Conservation (phyloP, 371 early-diverging fungal genomes). For the Mortierella sp. region DNA sequence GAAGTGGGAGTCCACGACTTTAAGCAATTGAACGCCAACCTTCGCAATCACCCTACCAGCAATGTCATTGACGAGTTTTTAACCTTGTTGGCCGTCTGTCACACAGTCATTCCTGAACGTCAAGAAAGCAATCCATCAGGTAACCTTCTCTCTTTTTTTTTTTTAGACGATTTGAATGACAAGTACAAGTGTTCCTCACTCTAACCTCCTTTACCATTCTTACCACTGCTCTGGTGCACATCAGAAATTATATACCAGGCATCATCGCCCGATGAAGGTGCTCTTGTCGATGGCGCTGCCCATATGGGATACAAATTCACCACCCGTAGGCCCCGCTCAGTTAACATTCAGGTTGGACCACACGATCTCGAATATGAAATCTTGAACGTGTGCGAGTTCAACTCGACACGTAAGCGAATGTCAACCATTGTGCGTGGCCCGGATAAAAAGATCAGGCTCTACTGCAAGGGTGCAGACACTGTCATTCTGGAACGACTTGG, state of each 20-base stretch:
- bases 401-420: conserved; percentile 78
- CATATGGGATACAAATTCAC: conserved; percentile 82
- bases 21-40: conserved; percentile 68
- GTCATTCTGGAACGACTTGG: conserved; percentile 67
- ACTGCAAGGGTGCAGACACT: conserved; percentile 87
- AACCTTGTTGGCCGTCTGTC: conserved; percentile 88
- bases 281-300: conserved; percentile 88
- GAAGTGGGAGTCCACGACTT: conserved; percentile 76
- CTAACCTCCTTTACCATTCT: too few relatives aligned
- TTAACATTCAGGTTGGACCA: too few relatives aligned
- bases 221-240: too few relatives aligned
- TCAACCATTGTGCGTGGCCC: conserved; percentile 66
- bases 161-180: too few relatives aligned
- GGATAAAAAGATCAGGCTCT: conserved; percentile 67
- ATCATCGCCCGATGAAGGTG: conserved; percentile 95
- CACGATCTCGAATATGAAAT: conserved; percentile 52
- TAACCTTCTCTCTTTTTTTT: background rate
- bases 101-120: conserved; percentile 95
- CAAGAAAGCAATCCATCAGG: conserved; percentile 66
- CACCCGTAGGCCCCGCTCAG: too few relatives aligned
- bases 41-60: conserved; percentile 69
- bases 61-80: conserved; percentile 80
- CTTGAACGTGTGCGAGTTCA: conserved; percentile 74
- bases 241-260: conserved; percentile 77
- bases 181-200: too few relatives aligned